Evolutionary conservation across 805 yeast genomes (phyloP).

Genomic region (Sugiyamaella qingdaonensis): DNA sequence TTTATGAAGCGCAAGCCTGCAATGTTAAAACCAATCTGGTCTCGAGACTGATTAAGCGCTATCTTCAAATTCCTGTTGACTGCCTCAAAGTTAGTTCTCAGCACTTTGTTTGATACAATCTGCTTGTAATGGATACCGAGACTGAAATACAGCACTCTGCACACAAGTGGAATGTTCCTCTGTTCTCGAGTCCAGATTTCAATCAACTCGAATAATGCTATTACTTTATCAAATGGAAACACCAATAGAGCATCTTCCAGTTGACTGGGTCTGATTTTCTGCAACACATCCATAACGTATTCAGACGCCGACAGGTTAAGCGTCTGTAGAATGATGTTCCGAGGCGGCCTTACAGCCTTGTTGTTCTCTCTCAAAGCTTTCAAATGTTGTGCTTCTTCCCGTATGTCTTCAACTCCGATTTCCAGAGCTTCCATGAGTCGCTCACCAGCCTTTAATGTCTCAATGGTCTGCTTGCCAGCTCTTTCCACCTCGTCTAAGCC

Average conservation of each 20-base stretch:
- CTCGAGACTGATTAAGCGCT: conserved; percentile 48
- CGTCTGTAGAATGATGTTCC: conserved; percentile 71
- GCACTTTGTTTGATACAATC: conserved; percentile 45
- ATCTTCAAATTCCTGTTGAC: conserved; percentile 61
- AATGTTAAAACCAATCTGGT: conserved; percentile 74
- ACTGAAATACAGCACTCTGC: conserved; percentile 72
- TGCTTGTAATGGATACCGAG: conserved; percentile 74
- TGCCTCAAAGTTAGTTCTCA: conserved; percentile 59
- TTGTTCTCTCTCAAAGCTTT: conserved; percentile 41
- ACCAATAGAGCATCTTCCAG: conserved; percentile 90
- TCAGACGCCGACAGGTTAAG: conserved; percentile 66
- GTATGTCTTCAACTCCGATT: conserved; percentile 68
- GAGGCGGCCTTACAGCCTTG: conserved; percentile 51
- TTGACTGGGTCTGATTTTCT: conserved; percentile 74
- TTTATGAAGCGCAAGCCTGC: conserved; percentile 74
- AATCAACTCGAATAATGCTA: conserved; percentile 66
- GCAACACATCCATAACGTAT: conserved; percentile 69
- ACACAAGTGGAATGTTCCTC: conserved; percentile 57
- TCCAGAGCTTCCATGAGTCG: conserved; percentile 88
- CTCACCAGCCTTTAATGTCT: conserved; percentile 92
- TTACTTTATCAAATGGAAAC: conserved; percentile 80
- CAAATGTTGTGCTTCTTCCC: conserved; percentile 47
- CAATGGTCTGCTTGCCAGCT: conserved; percentile 80
- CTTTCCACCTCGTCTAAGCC: conserved; percentile 50
- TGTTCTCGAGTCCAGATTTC: conserved; percentile 60